Percentiles rank a stretch among this genome's conserved stretches.
Conservation (phyloP, 2,329 filamentous ascomycete species). For the Cercospora zeae-maydis region DNA sequence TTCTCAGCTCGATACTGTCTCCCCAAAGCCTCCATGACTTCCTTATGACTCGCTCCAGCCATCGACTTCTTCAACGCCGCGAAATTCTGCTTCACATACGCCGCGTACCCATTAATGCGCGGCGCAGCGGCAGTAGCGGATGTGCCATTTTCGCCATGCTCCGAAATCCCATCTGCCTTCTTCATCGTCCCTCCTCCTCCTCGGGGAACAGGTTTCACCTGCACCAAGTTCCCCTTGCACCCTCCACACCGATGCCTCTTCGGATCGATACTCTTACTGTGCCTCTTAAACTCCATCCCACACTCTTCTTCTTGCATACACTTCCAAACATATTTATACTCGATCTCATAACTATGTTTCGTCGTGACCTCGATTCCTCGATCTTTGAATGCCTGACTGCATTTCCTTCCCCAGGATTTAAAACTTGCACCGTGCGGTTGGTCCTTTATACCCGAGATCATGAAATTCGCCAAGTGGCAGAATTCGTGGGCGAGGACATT, state of each 20-base stretch:
- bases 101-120: slow-evolving; percentile 51
- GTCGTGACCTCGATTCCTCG: slow-evolving; percentile 76
- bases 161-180: not conserved
- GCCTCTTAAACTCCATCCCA: slow-evolving; percentile 69
- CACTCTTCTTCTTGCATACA: slow-evolving; percentile 59
- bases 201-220: slow-evolving; percentile 75
- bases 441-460: slow-evolving; percentile 70
- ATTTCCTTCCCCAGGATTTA: slow-evolving; percentile 66
- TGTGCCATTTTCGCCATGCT: not conserved
- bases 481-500: slow-evolving; percentile 97
- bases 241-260: slow-evolving; percentile 67
- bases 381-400: slow-evolving; percentile 56
- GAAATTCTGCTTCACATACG: slow-evolving; percentile 67
- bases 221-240: slow-evolving; percentile 67
- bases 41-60: slow-evolving; percentile 54
- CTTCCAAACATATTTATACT: slow-evolving; percentile 87
- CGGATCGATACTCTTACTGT: slow-evolving; percentile 80
- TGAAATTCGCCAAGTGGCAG: slow-evolving; percentile 90
- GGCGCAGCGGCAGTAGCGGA: not conserved
- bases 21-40: slow-evolving; percentile 66
- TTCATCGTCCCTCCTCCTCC: slow-evolving; percentile 17
- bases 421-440: slow-evolving; percentile 83
- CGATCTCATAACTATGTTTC: slow-evolving; percentile 83
- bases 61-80: slow-evolving; percentile 55
- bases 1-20: slow-evolving; percentile 57